phyloP scores from a whole-genome alignment of 257 asterid species.

The Hygrophila difformis region DNA sequence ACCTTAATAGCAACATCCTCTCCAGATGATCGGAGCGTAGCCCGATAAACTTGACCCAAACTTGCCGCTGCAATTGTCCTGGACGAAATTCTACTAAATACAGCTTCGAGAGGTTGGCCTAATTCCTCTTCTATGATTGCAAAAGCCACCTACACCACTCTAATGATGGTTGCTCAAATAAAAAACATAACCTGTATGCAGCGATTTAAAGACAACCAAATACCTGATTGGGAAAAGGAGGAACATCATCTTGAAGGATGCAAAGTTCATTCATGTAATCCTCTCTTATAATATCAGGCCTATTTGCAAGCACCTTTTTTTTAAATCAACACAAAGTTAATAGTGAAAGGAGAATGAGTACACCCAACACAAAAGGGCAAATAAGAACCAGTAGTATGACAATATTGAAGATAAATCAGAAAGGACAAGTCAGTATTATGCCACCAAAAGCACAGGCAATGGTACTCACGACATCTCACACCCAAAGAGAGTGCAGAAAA shows the following conservation, averaged over 20 bases:
- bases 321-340: conserved; percentile 2
- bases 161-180: conserved; percentile 35
- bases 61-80: conserved; percentile 98
- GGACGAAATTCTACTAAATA: conserved; percentile 91
- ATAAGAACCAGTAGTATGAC: too few relatives aligned
- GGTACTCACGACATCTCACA: too few relatives aligned
- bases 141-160: conserved; percentile 92
- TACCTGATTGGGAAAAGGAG: conserved; percentile 96
- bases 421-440: too few relatives aligned
- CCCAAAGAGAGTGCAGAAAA: too few relatives aligned
- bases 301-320: conserved; percentile 86
- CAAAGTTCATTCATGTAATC: conserved; percentile 99
- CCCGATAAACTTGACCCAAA: conserved; percentile 99
- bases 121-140: conserved; percentile 93
- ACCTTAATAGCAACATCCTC: conserved; percentile 99
- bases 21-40: conserved; percentile 84
- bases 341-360: conserved; percentile 2
- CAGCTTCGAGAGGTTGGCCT: conserved; percentile 96
- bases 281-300: conserved; percentile 98
- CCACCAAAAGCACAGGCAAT: too few relatives aligned
- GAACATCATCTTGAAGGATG: conserved; percentile 99
- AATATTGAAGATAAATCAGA: too few relatives aligned
- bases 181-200: conserved; percentile 10
- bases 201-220: conserved; percentile 20
- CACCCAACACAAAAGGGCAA: neutral